Evolutionary conservation across 1,139 yeast species (phyloP), one percentile per base, ranked within the genome.

Genomic region (Suhomyces choctaworum): DNA sequence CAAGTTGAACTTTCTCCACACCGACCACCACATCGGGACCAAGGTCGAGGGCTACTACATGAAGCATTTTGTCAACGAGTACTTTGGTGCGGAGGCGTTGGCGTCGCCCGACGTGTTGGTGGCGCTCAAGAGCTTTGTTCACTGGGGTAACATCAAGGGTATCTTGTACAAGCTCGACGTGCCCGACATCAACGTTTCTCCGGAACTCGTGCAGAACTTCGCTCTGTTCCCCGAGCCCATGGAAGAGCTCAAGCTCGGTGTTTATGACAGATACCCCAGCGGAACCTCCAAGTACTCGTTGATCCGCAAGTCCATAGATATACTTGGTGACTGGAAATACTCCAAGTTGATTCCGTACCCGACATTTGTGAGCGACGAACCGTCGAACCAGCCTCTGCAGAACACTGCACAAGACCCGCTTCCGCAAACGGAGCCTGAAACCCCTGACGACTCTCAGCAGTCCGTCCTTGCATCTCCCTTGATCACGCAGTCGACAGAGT

Each of bases 131-230:
- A 72, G 78, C 29, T 75, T 76, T 45, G 75, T 72, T 13, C 80
- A 76, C 51, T 76, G 81, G 81, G 77, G 77, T 13, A 70, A 73
- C 33, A 74, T 73, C 33, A 65, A 67, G 41, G 78, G 80, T 4
- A 56, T 75, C 7, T 54, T 76, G 29, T 62, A 66, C 44, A 65
- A 63, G 41, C 50, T 76, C 31, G 68, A 63, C 2, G 61, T 76
- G 2, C 75, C 75, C 9, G 60, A 68, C 33, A 47, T 76, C 25
- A 52, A 57, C 23, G 48, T 70, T 0, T 58, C 61, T 21, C 54
- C 53, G 5, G 61, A 57, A 12, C 51, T 69, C 25, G 47, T 45
- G n/a, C 41, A 46, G 20, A 48, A 47, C 19, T 76, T 71, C 43
- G 54, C 52, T 13, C 42, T 46, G 9, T 73, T 75, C 40, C 80